Base-by-base conservation (phyloP, 1,284 basidiomycete genomes). In the Salmacisia buchloeana region DNA sequence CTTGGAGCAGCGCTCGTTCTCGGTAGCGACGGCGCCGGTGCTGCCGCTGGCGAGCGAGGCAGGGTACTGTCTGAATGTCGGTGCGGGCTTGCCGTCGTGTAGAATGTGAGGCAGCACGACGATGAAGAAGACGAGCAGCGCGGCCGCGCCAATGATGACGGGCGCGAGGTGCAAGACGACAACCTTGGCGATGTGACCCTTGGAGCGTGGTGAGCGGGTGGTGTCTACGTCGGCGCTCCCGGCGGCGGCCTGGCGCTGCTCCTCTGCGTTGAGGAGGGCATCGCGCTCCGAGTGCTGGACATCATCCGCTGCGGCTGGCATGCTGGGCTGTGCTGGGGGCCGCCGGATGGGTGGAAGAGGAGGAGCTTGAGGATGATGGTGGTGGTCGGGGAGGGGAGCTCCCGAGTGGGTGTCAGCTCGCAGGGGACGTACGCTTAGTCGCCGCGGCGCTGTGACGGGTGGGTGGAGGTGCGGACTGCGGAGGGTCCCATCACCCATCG, bases 1-100 rank as follows among this genome's bases (percentile, higher is more conserved):
- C 45, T 81, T 76, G 18, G 81, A 81, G 72, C 82, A 82, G 10
- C 80, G 69, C 31, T 80, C 81, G 18, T 81, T 76, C 46, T 79
- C 77, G 46, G 70, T 69, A 1, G 74, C 66, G 45, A 79, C 76
- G 18, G 72, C 77, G 27, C 73, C 76, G 23, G 70, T 45, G n/a
- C 58, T 60, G 36, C 77, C 77, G 6, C 21, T 60, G 25, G 49
- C 49, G 12, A 54, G 49, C 13, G 12, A 31, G 31, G 49, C 49
- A 7, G 49, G 49, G 13, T 54, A 54, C 15, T 2, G 10, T 27
- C 49, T 27, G 27, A 54, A 54, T 13, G 49, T 33, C 3, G 49
- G 49, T n/a, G 49, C 27, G 6, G 27, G 1, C 15, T 31, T 27
- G 15, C 27, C 27, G 15, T 31, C 49, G 15, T 54, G 49, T 18